phyloP scores from a whole-genome alignment of 2,329 filamentous ascomycete genomes.

The Harringtonia aguacate region DNA sequence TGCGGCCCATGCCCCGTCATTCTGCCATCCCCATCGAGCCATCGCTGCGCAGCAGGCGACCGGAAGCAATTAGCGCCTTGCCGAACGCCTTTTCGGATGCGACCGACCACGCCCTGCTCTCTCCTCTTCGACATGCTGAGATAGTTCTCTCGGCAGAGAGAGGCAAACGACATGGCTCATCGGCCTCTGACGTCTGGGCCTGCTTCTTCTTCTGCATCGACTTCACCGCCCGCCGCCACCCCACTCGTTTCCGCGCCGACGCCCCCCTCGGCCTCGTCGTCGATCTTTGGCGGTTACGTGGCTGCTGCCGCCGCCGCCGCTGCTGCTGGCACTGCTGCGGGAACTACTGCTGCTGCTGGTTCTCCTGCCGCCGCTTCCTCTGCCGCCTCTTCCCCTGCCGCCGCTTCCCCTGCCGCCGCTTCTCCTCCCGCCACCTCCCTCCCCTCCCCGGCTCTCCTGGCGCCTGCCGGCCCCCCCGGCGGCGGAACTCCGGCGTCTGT shows the following conservation, averaged over 20 bases:
- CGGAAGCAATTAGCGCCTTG: not conserved
- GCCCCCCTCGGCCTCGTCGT: not conserved
- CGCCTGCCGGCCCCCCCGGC: not conserved
- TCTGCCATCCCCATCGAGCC: too few relatives aligned
- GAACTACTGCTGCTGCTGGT: too few relatives aligned
- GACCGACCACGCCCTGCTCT: not conserved
- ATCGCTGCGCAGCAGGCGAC: too few relatives aligned
- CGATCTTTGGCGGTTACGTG: slow-evolving; percentile 1
- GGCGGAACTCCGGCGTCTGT: slow-evolving; percentile 32
- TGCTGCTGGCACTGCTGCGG: not conserved
- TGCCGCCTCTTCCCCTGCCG: not conserved
- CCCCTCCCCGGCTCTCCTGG: not conserved
- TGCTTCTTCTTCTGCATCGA: not conserved
- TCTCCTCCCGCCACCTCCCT: not conserved
- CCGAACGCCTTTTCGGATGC: not conserved
- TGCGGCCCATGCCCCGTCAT: too few relatives aligned
- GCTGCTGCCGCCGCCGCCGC: not conserved
- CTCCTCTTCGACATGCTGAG: slow-evolving; percentile 9
- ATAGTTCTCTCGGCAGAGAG: slow-evolving; percentile 11
- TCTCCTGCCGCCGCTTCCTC: not conserved
- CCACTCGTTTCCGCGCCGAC: too few relatives aligned
- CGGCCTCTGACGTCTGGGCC: slow-evolving; percentile 2
- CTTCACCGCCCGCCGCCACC: not conserved
- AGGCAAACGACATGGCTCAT: slow-evolving; percentile 12
- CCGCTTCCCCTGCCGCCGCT: not conserved